Percentiles rank a stretch among this genome's conserved stretches.
These are phyloP conservation scores for Diaporthe capsici DNA, from an alignment of 2,329 filamentous ascomycete genomes.

Conservation along the genomic window DNA sequence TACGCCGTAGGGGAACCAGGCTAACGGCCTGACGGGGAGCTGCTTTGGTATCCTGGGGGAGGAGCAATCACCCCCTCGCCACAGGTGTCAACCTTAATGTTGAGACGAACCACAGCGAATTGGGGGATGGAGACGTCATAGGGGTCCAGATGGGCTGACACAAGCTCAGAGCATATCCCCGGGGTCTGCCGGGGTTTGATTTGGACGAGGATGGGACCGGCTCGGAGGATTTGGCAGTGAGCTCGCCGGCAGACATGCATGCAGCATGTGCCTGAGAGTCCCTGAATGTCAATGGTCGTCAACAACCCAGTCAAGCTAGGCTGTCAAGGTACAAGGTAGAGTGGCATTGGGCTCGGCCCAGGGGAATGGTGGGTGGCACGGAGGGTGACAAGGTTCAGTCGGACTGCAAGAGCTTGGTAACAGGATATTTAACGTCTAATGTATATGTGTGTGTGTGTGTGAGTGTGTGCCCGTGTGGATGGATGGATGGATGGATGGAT, in stretches of 20 bases:
- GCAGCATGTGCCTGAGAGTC: neutral
- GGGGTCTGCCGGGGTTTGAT: conserved; percentile 28
- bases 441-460: neutral
- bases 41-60: neutral
- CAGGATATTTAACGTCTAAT: neutral
- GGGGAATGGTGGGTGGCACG: neutral
- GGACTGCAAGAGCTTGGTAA: conserved; percentile 21
- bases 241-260: too few relatives aligned
- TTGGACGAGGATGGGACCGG: conserved; percentile 11
- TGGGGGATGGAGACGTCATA: conserved; percentile 30
- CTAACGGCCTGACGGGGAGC: neutral
- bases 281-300: neutral
- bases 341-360: conserved; percentile 8
- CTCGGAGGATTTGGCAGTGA: conserved; percentile 1
- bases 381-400: conserved; percentile 18
- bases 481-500: neutral
- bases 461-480: too few relatives aligned
- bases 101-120: conserved; percentile 14
- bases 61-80: conserved; percentile 3
- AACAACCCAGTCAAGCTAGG: neutral
- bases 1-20: neutral
- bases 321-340: neutral
- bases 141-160: conserved; percentile 32
- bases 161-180: conserved; percentile 1
- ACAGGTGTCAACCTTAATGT: conserved; percentile 36